Conservation (phyloP, 768 basidiomycete genomes). For the Termitomyces bulborhizus region DNA sequence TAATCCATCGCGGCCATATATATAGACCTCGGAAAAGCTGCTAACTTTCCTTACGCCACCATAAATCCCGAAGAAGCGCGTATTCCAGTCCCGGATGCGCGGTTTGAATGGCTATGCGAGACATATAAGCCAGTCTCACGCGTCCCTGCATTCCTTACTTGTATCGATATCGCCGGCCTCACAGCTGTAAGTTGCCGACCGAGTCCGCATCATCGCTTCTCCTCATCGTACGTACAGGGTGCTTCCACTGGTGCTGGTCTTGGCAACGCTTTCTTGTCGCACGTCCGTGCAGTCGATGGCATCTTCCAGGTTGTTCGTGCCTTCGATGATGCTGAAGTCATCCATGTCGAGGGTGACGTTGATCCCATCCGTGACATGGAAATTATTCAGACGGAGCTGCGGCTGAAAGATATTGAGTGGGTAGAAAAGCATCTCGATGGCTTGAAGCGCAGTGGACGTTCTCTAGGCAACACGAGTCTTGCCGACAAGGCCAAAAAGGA, state of each 20-base stretch:
- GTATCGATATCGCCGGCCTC: slow-evolving; percentile 97
- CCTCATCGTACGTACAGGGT: slow-evolving; percentile 40
- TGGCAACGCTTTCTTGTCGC: slow-evolving; percentile 95
- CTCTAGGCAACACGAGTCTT: slow-evolving; percentile 68
- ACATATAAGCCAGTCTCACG: slow-evolving; percentile 84
- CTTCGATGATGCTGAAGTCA: slow-evolving; percentile 99
- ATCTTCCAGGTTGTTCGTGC: slow-evolving; percentile 98
- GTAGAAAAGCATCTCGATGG: slow-evolving; percentile 84
- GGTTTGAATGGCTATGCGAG: slow-evolving; percentile 93
- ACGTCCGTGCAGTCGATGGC: slow-evolving; percentile 97
- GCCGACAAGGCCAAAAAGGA: slow-evolving; percentile 96
- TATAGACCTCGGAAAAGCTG: slow-evolving; percentile 84
- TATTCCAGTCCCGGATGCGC: slow-evolving; percentile 88
- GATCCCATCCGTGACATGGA: slow-evolving; percentile 95
- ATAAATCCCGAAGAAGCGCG: slow-evolving; percentile 96
- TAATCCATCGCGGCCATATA: neutral
- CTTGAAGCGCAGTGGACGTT: slow-evolving; percentile 67
- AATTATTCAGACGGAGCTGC: slow-evolving; percentile 90
- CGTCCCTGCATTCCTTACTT: slow-evolving; percentile 93
- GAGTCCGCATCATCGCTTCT: neutral
- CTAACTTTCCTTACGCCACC: slow-evolving; percentile 95
- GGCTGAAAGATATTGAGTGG: slow-evolving; percentile 99
- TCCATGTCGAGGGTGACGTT: slow-evolving; percentile 98
- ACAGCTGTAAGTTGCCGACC: slow-evolving; percentile 61
- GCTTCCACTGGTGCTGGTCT: slow-evolving; percentile 98